These are phyloP conservation scores for Rugosomyces carneus DNA, from an alignment of 1,284 basidiomycete genomes.

Conservation along the genomic window DNA sequence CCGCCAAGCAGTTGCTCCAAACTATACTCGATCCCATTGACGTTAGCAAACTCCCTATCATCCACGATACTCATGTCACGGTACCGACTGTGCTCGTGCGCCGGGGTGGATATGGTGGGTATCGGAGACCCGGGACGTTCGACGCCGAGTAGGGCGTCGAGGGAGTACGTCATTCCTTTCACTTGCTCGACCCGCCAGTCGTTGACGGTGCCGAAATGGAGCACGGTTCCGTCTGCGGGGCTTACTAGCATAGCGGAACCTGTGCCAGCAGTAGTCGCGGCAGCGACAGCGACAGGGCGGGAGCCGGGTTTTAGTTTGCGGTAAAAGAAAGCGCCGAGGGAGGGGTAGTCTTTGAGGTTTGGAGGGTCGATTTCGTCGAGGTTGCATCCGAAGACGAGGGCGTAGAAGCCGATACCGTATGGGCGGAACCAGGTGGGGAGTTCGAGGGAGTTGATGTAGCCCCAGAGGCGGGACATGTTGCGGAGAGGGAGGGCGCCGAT, in stretches of 20 bases:
- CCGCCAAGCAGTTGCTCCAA: conserved; percentile 73
- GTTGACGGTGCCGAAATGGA: conserved; percentile 88
- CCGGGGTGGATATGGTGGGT: conserved; percentile 27
- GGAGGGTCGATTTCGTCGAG: conserved; percentile 82
- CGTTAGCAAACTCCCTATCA: conserved; percentile 89
- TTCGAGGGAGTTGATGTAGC: conserved; percentile 88
- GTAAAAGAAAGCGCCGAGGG: conserved; percentile 94
- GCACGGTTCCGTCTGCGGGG: conserved; percentile 88
- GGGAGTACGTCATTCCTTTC: conserved; percentile 95
- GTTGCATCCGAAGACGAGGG: conserved; percentile 88
- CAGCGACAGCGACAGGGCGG: conserved; percentile 69
- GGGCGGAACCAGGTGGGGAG: conserved; percentile 95
- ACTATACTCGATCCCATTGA: conserved; percentile 96
- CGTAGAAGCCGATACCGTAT: conserved; percentile 82
- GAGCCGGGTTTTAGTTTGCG: conserved; percentile 79
- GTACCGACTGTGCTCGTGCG: conserved; percentile 37
- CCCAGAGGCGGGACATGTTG: conserved; percentile 93
- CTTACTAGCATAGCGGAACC: no score
- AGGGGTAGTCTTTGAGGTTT: conserved; percentile 77
- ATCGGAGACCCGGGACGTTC: conserved; percentile 45
- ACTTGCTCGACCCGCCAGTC: conserved; percentile 91
- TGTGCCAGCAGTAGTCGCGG: no score
- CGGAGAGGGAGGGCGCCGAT: conserved; percentile 92
- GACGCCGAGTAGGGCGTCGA: conserved; percentile 86
- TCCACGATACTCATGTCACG: conserved; percentile 56